A percentile compares a stretch with the other conserved stretches of the same genome.
Conservation (phyloP, 108 stramenopile species). For the Conticribra weissflogii region DNA sequence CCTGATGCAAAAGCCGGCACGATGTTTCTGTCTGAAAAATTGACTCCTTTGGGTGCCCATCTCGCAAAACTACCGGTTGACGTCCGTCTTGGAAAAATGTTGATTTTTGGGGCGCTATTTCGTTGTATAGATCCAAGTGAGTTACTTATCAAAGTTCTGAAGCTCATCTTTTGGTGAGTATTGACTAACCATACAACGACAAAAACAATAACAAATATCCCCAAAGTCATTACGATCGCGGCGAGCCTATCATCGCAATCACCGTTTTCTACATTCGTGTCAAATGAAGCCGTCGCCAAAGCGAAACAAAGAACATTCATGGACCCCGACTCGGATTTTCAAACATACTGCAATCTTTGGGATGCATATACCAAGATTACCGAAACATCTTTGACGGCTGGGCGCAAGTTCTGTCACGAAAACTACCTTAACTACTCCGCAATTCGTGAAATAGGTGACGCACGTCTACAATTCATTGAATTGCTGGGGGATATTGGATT, state of each 20-base stretch:
- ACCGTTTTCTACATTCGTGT: slow-evolving; percentile 73
- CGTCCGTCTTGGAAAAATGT: slow-evolving; percentile 87
- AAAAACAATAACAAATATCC: too few species aligned
- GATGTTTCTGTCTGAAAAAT: slow-evolving; percentile 30
- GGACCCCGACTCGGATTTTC: slow-evolving; percentile 82
- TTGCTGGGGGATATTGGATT: slow-evolving; percentile 85
- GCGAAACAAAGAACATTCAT: slow-evolving; percentile 69
- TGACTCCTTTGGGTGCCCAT: slow-evolving; percentile 92
- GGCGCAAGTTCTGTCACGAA: slow-evolving; percentile 60
- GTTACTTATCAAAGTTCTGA: too few species aligned
- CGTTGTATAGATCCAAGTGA: not conserved
- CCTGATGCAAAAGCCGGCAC: not conserved
- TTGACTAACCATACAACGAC: too few species aligned
- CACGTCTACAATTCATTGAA: slow-evolving; percentile 75
- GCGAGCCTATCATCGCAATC: slow-evolving; percentile 79
- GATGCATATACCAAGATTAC: slow-evolving; percentile 59
- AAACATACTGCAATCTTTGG: slow-evolving; percentile 89
- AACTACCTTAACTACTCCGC: slow-evolving; percentile 79
- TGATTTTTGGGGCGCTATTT: slow-evolving; percentile 79
- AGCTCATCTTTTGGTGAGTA: too few species aligned
- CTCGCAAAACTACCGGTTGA: slow-evolving; percentile 91
- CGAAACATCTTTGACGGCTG: slow-evolving; percentile 30
- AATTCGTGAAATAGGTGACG: slow-evolving; percentile 78
- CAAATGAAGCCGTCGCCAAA: slow-evolving; percentile 73
- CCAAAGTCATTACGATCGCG: slow-evolving; percentile 61